Conservation (phyloP, 2,329 filamentous ascomycete species). For the Aspergillus glaucus region DNA sequence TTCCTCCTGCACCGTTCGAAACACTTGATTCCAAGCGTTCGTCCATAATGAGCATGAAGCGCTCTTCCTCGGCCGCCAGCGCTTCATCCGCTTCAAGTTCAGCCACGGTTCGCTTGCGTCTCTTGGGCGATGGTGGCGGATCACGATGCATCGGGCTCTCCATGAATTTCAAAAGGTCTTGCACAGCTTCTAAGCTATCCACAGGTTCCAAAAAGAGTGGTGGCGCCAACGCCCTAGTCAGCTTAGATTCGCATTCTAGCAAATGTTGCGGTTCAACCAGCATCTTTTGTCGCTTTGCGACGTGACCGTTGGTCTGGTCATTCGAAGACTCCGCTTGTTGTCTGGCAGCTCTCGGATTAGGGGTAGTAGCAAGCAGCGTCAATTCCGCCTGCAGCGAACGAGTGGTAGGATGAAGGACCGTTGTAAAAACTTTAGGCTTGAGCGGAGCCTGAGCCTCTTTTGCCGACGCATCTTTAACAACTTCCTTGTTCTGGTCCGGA, state of each 20-base stretch:
- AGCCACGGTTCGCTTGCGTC: constrained; percentile 84
- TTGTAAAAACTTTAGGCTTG: constrained; percentile 61
- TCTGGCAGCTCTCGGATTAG: constrained; percentile 49
- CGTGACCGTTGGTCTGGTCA: constrained; percentile 49
- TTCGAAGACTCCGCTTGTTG: constrained; percentile 47
- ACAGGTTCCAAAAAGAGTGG: constrained; percentile 74
- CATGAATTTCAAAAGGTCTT: constrained; percentile 64
- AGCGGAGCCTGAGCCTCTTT: constrained; percentile 42
- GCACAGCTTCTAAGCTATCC: constrained; percentile 60
- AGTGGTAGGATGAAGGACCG: constrained; percentile 78
- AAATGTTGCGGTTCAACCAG: constrained; percentile 70
- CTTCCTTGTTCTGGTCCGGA: neutral
- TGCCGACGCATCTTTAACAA: constrained; percentile 11
- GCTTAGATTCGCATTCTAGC: constrained; percentile 66
- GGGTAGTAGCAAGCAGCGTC: constrained; percentile 66
- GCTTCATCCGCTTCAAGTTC: constrained; percentile 95
- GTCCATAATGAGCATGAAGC: constrained; percentile 88
- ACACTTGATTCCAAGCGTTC: constrained; percentile 64
- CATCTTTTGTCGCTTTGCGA: constrained; percentile 67
- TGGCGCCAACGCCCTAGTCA: constrained; percentile 66
- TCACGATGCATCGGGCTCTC: constrained; percentile 72
- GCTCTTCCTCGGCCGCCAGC: constrained; percentile 77
- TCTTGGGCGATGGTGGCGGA: constrained; percentile 75
- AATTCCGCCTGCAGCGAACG: constrained; percentile 71
- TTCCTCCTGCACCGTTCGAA: constrained; percentile 51